phyloP scores from a whole-genome alignment of 2,329 filamentous ascomycete genomes.

The Epichloe coenophiala region DNA sequence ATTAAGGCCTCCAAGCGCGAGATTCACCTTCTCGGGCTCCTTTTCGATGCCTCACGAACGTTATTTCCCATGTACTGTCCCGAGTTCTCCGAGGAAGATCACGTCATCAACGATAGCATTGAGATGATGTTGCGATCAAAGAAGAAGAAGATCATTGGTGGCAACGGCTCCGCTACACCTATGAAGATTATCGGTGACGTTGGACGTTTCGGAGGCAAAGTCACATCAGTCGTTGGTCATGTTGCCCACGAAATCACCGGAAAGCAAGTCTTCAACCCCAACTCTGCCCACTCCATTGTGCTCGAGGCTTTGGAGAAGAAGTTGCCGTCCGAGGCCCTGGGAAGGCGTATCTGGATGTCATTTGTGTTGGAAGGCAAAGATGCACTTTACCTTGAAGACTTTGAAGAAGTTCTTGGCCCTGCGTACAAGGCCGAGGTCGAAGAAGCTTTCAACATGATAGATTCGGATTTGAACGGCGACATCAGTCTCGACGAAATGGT shows the following conservation, averaged over 20 bases:
- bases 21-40: slow-evolving; percentile 63
- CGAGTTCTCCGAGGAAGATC: slow-evolving; percentile 86
- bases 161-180: slow-evolving; percentile 54
- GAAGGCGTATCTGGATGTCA: slow-evolving; percentile 94
- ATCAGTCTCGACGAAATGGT: slow-evolving; percentile 95
- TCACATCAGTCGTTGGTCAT: slow-evolving; percentile 86
- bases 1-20: slow-evolving; percentile 89
- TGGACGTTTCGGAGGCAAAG: slow-evolving; percentile 77
- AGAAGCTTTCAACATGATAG: slow-evolving; percentile 69
- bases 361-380: slow-evolving; percentile 87
- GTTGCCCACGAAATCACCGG: slow-evolving; percentile 91
- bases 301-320: slow-evolving; percentile 78
- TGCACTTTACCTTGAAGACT: slow-evolving; percentile 63
- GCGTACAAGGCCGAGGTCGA: slow-evolving; percentile 66
- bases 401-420: slow-evolving; percentile 73
- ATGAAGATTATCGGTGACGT: slow-evolving; percentile 67
- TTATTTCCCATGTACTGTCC: slow-evolving; percentile 86
- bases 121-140: slow-evolving; percentile 51
- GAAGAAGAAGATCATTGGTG: slow-evolving; percentile 25
- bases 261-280: slow-evolving; percentile 88
- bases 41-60: slow-evolving; percentile 80
- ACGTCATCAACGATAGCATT: slow-evolving; percentile 76
- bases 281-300: slow-evolving; percentile 79
- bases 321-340: slow-evolving; percentile 76
- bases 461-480: slow-evolving; percentile 82